Base-by-base conservation (phyloP, 192 early-diverging fungal species). In the Podila horticola region DNA sequence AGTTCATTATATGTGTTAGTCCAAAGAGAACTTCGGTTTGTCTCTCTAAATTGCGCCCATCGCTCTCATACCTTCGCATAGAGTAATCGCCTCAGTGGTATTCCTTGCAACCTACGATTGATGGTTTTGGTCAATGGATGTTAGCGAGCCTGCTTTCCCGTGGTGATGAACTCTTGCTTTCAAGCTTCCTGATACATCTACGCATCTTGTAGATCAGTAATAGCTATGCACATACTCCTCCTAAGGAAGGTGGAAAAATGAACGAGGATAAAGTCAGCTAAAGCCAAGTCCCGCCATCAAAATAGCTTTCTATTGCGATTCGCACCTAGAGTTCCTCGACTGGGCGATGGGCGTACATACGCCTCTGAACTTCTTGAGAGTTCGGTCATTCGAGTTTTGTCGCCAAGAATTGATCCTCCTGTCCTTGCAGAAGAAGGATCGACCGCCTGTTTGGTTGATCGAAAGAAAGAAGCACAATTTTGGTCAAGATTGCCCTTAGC, bases 311-410 rank as follows among this genome's bases (percentile, higher is more conserved):
- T 59, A 15, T 0, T 5, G 15, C 5, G 62, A 19, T 31, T 4
- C 57, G 70, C 86, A 82, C 92, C 94, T 33, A 95, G 74, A 5
- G 93, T 92, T 29, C 94, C 92, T 29, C 92, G 77, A 73, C 84
- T 90, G 15, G 93, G 93, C 52, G 93, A 93, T 22, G 93, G 93
- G n/a, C 94, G 84, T 41, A 96, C 88, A 66, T 91, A 96, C 0
- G 95, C 95, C 38, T 83, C 74, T 5, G 75, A 70, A 49, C 87
- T 65, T 11, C 85, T 82, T 1, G 93, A 91, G n/a, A 96, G 83
- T 22, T 90, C 85, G 34, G 90, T 87, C 95, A 96, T 96, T 24
- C 95, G 84, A 22, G 95, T 96, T 74, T 95, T 96, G 85, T 96
- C 95, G 49, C 93, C 94, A 12, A 96, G 79, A 66, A 95, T 95